Evolutionary conservation across 2,329 filamentous ascomycete genomes (phyloP).

Genomic region (Orbilia brochopaga): DNA sequence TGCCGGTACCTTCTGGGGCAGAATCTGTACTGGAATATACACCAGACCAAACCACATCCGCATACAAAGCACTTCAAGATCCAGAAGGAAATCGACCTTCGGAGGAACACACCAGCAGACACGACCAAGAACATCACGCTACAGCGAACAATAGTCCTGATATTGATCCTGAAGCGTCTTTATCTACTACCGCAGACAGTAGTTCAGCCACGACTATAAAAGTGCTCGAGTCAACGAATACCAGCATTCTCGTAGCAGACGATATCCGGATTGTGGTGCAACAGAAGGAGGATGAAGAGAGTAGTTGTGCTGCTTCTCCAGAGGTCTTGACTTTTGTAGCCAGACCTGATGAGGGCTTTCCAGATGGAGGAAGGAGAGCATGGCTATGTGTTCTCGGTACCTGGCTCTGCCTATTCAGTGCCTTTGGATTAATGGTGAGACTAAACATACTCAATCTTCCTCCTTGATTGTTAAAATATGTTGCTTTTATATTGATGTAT

Average conservation of each 20-base stretch:
- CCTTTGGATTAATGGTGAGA: slow-evolving; percentile 43
- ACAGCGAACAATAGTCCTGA: not conserved
- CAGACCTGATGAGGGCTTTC: slow-evolving; percentile 33
- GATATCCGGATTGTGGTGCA: slow-evolving; percentile 23
- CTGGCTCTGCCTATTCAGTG: slow-evolving; percentile 46
- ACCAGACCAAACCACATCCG: too few species aligned
- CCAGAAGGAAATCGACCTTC: too few species aligned
- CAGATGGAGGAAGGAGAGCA: slow-evolving; percentile 39
- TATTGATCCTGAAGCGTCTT: not conserved
- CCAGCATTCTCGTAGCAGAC: slow-evolving; percentile 35
- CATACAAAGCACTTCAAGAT: too few species aligned
- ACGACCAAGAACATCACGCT: not conserved
- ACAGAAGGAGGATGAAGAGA: slow-evolving; percentile 20
- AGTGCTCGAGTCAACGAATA: slow-evolving; percentile 19
- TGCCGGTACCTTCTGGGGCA: too few species aligned
- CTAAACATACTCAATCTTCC: too few species aligned
- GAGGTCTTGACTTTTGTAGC: slow-evolving; percentile 1
- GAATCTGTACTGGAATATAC: too few species aligned
- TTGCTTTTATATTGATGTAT: too few species aligned
- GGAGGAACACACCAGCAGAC: not conserved
- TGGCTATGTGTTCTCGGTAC: slow-evolving; percentile 46
- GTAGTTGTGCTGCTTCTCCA: not conserved
- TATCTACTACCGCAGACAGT: slow-evolving; percentile 15
- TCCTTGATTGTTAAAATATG: too few species aligned
- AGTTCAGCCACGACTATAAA: slow-evolving; percentile 42